Percentiles rank a stretch among this genome's conserved stretches.
These are phyloP conservation scores for Lentinus polychrous DNA, from an alignment of 1,284 basidiomycete genomes.

Conservation along the genomic window DNA sequence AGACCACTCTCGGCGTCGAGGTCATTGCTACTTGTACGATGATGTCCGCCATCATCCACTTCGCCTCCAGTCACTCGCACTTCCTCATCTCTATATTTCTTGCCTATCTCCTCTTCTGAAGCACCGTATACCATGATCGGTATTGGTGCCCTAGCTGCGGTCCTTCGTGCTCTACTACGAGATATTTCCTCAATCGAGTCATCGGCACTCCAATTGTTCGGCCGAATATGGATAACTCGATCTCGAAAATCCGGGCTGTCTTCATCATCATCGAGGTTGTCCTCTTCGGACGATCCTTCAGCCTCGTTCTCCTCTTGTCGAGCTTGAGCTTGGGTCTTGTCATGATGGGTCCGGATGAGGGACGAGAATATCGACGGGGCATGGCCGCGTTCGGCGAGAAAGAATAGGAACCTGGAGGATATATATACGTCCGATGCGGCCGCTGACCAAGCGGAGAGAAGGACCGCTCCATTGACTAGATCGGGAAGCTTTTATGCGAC, in stretches of 20 bases:
- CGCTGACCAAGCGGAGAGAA: constrained; percentile 47
- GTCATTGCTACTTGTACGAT: too few relatives aligned
- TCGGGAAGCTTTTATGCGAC: constrained; percentile 36
- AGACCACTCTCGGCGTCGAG: too few relatives aligned
- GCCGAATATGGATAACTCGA: not conserved
- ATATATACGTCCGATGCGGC: constrained; percentile 47
- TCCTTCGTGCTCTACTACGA: too few relatives aligned
- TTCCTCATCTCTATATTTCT: not conserved
- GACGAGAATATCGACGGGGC: constrained; percentile 32
- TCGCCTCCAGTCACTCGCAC: not conserved
- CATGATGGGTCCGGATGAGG: constrained; percentile 17
- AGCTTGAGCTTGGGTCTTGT: not conserved
- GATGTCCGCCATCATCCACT: too few relatives aligned
- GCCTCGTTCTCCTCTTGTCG: not conserved
- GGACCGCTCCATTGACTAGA: constrained; percentile 33
- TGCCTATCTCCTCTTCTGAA: constrained; percentile 1
- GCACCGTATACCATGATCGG: not conserved
- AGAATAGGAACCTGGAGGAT: constrained; percentile 43
- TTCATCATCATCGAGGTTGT: constrained; percentile 2
- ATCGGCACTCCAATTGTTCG: too few relatives aligned
- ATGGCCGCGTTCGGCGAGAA: constrained; percentile 35
- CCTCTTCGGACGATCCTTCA: not conserved
- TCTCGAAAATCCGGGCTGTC: constrained; percentile 3
- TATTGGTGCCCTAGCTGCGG: too few relatives aligned
- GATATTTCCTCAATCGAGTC: too few relatives aligned